A percentile compares a stretch with the other conserved stretches of the same genome.
Conservation (phyloP, 768 basidiomycete species). For the Mycena filopes region DNA sequence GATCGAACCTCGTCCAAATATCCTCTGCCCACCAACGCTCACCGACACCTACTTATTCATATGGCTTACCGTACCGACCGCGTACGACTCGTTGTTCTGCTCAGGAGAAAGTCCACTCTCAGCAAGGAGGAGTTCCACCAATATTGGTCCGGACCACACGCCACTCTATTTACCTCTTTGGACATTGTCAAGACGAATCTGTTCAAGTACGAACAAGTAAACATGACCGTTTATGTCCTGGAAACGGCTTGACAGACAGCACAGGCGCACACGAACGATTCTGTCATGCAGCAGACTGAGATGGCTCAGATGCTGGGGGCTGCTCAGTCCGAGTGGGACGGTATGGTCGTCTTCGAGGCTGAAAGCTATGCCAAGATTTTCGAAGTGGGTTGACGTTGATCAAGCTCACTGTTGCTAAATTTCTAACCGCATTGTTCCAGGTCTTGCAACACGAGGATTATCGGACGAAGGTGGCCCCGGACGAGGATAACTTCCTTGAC, state of each 20-base stretch:
- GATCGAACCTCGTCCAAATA: too few relatives aligned
- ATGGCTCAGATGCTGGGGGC: conserved; percentile 32
- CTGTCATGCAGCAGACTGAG: neutral
- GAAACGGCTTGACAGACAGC: too few relatives aligned
- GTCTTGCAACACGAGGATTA: neutral
- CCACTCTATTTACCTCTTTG: conserved; percentile 40
- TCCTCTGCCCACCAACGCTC: too few relatives aligned
- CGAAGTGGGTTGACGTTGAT: conserved; percentile 31
- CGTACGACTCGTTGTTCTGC: conserved; percentile 32
- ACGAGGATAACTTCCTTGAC: neutral
- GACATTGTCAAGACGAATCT: conserved; percentile 45
- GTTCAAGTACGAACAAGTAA: conserved; percentile 47
- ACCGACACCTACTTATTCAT: too few relatives aligned
- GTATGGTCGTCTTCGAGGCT: conserved; percentile 45
- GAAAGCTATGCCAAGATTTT: conserved; percentile 45
- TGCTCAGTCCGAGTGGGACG: conserved; percentile 45
- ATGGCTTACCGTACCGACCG: neutral
- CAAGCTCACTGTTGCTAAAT: too few relatives aligned
- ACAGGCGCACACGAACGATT: conserved; percentile 38
- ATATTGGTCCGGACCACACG: conserved; percentile 45
- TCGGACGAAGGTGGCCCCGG: neutral
- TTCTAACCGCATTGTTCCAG: neutral
- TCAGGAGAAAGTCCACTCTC: conserved; percentile 40
- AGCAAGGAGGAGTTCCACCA: conserved; percentile 45
- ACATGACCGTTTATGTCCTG: too few relatives aligned